These are phyloP conservation scores for Coemansia biformis DNA, from an alignment of 192 early-diverging fungal species.

Conservation along the genomic window DNA sequence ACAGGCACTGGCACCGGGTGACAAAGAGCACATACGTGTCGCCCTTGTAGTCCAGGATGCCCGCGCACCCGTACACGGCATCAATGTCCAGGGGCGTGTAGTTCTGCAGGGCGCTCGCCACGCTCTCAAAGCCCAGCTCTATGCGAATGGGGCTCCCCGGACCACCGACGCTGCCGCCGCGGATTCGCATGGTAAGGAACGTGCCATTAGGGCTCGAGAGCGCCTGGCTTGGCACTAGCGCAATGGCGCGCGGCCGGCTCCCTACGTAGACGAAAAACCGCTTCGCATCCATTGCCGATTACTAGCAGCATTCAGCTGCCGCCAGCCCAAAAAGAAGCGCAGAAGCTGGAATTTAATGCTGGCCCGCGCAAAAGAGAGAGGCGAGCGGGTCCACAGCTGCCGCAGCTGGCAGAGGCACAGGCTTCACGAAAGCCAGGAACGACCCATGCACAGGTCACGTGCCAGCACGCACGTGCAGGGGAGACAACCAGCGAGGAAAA, in stretches of 20 bases:
- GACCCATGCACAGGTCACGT: too few species aligned
- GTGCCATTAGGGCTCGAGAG: slow-evolving; percentile 33
- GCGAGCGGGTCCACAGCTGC: too few species aligned
- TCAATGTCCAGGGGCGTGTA: slow-evolving; percentile 42
- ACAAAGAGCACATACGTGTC: slow-evolving; percentile 68
- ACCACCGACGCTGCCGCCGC: slow-evolving; percentile 2
- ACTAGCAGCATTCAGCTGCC: not conserved
- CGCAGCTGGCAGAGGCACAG: too few species aligned
- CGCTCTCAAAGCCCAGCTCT: slow-evolving; percentile 15
- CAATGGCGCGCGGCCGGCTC: slow-evolving; percentile 55
- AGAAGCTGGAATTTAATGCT: too few species aligned
- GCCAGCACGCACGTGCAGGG: too few species aligned
- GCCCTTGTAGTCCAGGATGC: slow-evolving; percentile 47
- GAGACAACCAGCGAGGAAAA: too few species aligned
- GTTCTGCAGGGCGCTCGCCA: slow-evolving; percentile 14
- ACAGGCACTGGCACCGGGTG: slow-evolving; percentile 60
- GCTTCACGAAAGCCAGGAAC: too few species aligned
- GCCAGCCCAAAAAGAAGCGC: not conserved
- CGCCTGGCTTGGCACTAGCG: slow-evolving; percentile 55
- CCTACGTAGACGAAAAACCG: slow-evolving; percentile 52
- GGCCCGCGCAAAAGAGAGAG: too few species aligned
- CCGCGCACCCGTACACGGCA: slow-evolving; percentile 43
- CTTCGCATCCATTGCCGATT: slow-evolving; percentile 29
- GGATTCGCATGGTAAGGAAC: slow-evolving; percentile 15
- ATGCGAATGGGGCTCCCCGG: slow-evolving; percentile 6